Evolutionary conservation across 345 rosid genomes (phyloP).

Genomic region (Laguncularia racemosa): DNA sequence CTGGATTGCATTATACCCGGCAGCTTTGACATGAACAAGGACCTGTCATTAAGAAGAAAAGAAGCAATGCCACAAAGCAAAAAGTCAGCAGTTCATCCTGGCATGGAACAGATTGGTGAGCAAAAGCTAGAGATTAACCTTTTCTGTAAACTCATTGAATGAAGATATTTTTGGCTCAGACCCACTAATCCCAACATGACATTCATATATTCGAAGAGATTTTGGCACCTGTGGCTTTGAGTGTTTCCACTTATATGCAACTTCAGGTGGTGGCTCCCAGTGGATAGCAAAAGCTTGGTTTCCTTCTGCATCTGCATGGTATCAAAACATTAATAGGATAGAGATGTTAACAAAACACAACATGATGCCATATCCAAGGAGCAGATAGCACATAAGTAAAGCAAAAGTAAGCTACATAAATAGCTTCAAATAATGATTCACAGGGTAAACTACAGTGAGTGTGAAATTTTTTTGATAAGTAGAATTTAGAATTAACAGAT

Average conservation of each 20-base stretch:
- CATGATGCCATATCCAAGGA: background rate
- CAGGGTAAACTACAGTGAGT: too few species aligned
- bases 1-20: slow-evolving; percentile 93
- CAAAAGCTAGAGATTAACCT: slow-evolving; percentile 32
- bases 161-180: slow-evolving; percentile 71
- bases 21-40: slow-evolving; percentile 83
- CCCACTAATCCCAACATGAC: slow-evolving; percentile 96
- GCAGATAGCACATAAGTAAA: too few species aligned
- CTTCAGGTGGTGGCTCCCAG: slow-evolving; percentile 92
- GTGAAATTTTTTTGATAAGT: too few species aligned
- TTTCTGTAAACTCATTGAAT: slow-evolving; percentile 67
- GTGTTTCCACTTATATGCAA: slow-evolving; percentile 74
- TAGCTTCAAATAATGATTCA: too few species aligned
- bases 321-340: background rate
- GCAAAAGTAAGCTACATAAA: too few species aligned
- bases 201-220: slow-evolving; percentile 89
- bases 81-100: background rate
- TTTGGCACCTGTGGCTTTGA: slow-evolving; percentile 48
- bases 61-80: slow-evolving; percentile 3
- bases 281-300: slow-evolving; percentile 83
- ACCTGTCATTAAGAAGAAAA: slow-evolving; percentile 37
- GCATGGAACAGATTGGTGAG: slow-evolving; percentile 4
- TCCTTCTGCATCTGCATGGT: slow-evolving; percentile 48
- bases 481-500: too few species aligned
- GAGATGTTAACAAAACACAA: background rate